Percentiles rank a stretch among this genome's conserved stretches.
These are phyloP conservation scores for Trifolium repens DNA, from an alignment of 306 rosid species.

Conservation along the genomic window DNA sequence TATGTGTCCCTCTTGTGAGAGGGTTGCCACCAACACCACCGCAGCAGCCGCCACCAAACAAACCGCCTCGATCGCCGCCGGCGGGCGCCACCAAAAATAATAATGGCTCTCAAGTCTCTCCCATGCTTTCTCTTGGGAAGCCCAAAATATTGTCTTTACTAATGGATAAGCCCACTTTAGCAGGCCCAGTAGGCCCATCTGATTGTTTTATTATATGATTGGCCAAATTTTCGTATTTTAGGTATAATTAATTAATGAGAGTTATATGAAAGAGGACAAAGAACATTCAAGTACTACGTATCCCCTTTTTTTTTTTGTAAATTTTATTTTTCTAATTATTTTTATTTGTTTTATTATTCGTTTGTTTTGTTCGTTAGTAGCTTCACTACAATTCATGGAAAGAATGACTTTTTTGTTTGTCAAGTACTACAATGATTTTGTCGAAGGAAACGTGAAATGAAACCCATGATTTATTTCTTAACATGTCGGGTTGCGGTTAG, in stretches of 20 bases:
- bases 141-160: constrained; percentile 43
- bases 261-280: constrained; percentile 10
- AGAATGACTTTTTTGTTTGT: constrained; percentile 1
- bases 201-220: constrained; percentile 38
- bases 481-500: neutral
- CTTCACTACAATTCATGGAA: neutral
- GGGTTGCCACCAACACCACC: constrained; percentile 62
- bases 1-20: constrained; percentile 96
- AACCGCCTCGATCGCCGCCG: neutral
- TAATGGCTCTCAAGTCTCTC: constrained; percentile 18
- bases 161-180: constrained; percentile 47
- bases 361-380: constrained; percentile 27
- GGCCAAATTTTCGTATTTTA: constrained; percentile 20
- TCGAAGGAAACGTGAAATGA: constrained; percentile 13
- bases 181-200: constrained; percentile 52
- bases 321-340: neutral
- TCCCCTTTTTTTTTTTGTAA: constrained; percentile 19
- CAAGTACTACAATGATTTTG: neutral
- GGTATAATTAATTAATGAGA: neutral
- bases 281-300: neutral
- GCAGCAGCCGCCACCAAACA: constrained; percentile 31
- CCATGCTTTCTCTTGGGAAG: constrained; percentile 39
- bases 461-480: neutral
- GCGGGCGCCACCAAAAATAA: neutral
- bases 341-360: neutral